Percentiles rank a stretch among this genome's conserved stretches.
phyloP scores from a whole-genome alignment of 257 asterid species.

The Salvia rosmarinus region DNA sequence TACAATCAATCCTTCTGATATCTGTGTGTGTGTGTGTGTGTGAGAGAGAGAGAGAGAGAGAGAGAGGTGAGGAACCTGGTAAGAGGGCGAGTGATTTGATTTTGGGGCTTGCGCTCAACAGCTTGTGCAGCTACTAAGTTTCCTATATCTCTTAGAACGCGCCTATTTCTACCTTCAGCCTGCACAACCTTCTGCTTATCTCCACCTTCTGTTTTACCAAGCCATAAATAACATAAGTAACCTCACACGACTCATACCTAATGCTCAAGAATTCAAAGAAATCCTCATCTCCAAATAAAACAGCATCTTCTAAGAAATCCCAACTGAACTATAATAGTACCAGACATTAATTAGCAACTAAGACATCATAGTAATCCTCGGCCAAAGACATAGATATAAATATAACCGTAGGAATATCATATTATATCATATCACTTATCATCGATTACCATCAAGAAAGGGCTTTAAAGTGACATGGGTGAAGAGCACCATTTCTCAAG shows the following conservation, averaged over 20 bases:
- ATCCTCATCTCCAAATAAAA: not conserved
- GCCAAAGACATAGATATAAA: too few species aligned
- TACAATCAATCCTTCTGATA: not conserved
- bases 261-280: not conserved
- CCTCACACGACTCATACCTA: not conserved
- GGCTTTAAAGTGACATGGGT: not conserved
- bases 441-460: not conserved
- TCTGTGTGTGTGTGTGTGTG: constrained; percentile 10
- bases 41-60: not conserved
- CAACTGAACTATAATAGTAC: not conserved
- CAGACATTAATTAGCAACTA: not conserved
- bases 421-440: too few species aligned
- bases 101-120: constrained; percentile 48
- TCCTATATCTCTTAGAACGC: constrained; percentile 77
- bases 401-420: too few species aligned
- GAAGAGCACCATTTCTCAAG: not conserved
- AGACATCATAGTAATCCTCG: not conserved
- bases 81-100: constrained; percentile 45
- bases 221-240: not conserved
- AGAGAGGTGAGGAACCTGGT: constrained; percentile 37
- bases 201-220: constrained; percentile 42
- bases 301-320: not conserved
- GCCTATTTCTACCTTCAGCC: constrained; percentile 56
- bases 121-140: constrained; percentile 52
- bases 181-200: constrained; percentile 55